A percentile compares a stretch with the other conserved stretches of the same genome.
phyloP scores from a whole-genome alignment of 495 filamentous ascomycete genomes.

The Penicillium ucsense region DNA sequence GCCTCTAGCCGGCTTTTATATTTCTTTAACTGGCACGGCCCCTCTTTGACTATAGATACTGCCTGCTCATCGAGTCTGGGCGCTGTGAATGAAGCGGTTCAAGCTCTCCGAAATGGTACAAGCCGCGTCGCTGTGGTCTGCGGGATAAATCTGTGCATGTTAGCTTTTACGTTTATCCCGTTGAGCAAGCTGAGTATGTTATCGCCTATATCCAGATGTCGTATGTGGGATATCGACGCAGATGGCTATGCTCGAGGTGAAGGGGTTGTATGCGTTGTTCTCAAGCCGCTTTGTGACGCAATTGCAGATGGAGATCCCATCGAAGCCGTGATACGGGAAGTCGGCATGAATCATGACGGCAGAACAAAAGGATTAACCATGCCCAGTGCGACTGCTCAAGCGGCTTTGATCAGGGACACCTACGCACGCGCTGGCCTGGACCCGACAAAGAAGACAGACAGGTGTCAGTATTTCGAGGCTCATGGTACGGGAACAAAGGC shows the following conservation, averaged over 20 bases:
- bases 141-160: background rate
- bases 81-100: background rate
- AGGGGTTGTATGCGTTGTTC: background rate
- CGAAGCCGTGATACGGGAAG: background rate
- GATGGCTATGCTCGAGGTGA: background rate
- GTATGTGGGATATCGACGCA: no score
- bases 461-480: background rate
- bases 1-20: background rate
- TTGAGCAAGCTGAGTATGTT: no score
- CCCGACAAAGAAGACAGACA: background rate
- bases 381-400: background rate
- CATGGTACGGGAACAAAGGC: background rate
- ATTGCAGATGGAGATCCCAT: background rate
- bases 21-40: background rate
- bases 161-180: no score
- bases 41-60: background rate
- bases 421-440: background rate
- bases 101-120: background rate
- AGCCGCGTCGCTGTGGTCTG: background rate
- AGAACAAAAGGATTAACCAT: background rate
- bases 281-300: background rate
- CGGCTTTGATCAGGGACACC: background rate
- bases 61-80: background rate
- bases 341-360: background rate
- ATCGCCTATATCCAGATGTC: no score